A percentile compares a stretch with the other conserved stretches of the same genome.
These are phyloP conservation scores for Scheffersomyces spartinae DNA, from an alignment of 805 yeast genomes.

Conservation along the genomic window DNA sequence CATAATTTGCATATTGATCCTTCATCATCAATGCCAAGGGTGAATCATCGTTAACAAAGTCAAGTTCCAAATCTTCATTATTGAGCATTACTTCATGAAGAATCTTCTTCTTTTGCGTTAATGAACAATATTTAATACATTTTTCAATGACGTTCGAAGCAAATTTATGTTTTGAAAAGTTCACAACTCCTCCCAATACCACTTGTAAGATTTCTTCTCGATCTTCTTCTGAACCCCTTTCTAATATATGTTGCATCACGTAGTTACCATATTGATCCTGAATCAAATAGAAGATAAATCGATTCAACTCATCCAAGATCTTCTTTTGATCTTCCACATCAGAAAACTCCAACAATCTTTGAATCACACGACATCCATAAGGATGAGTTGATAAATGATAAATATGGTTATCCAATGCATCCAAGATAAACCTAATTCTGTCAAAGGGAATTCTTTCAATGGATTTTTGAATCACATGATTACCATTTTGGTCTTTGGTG, in stretches of 20 bases:
- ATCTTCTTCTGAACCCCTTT: constrained; percentile 59
- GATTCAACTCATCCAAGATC: constrained; percentile 62
- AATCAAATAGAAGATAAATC: constrained; percentile 61
- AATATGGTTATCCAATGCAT: constrained; percentile 56
- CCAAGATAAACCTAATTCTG: constrained; percentile 58
- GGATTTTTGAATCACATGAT: constrained; percentile 93
- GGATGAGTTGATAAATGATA: constrained; percentile 89
- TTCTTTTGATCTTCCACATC: constrained; percentile 48
- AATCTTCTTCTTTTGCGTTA: constrained; percentile 48
- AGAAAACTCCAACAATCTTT: constrained; percentile 78
- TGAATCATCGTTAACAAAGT: constrained; percentile 46
- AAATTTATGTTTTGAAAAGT: constrained; percentile 89
- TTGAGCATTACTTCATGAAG: constrained; percentile 54
- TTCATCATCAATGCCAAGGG: constrained; percentile 88
- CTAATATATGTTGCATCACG: constrained; percentile 91
- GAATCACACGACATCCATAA: constrained; percentile 96
- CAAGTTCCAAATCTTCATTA: constrained; percentile 34
- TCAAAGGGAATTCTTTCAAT: constrained; percentile 76
- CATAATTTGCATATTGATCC: constrained; percentile 96
- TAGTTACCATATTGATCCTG: constrained; percentile 98
- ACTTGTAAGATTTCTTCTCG: constrained; percentile 51
- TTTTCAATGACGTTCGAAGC: constrained; percentile 97
- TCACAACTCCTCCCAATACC: constrained; percentile 62
- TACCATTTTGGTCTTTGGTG: constrained; percentile 89
- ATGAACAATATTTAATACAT: constrained; percentile 66